Evolutionary conservation across 768 basidiomycete species (phyloP).

Genomic region (Suillus alpinus): DNA sequence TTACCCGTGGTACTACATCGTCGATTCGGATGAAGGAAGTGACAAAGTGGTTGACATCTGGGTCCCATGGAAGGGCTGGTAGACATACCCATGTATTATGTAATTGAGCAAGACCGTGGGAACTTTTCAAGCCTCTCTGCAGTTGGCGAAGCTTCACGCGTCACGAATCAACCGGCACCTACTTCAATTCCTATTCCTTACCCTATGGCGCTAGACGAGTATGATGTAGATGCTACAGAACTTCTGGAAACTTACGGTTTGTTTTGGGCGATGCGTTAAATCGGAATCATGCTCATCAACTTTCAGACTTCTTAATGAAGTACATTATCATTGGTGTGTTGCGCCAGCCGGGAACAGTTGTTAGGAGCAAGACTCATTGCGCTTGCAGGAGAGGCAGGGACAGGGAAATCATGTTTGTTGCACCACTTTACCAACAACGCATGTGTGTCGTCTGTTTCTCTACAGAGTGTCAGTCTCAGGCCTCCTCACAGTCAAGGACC

Average conservation of each 20-base stretch:
- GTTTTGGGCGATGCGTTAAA: slow-evolving; percentile 12
- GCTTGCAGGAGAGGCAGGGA: slow-evolving; percentile 84
- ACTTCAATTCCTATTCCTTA: slow-evolving; percentile 12
- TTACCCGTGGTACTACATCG: slow-evolving; percentile 81
- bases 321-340: slow-evolving; percentile 89
- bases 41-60: slow-evolving; percentile 72
- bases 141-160: neutral
- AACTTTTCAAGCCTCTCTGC: neutral
- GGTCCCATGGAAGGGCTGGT: slow-evolving; percentile 94
- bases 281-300: slow-evolving; percentile 14
- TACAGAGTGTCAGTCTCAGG: slow-evolving; percentile 5
- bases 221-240: slow-evolving; percentile 83
- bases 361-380: slow-evolving; percentile 5
- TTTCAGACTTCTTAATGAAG: slow-evolving; percentile 95
- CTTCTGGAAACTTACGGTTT: slow-evolving; percentile 91
- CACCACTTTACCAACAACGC: slow-evolving; percentile 96
- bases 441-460: slow-evolving; percentile 55
- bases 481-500: slow-evolving; percentile 77
- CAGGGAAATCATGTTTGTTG: slow-evolving; percentile 94
- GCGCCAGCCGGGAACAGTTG: slow-evolving; percentile 5
- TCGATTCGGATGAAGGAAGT: slow-evolving; percentile 58
- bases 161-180: neutral
- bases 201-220: slow-evolving; percentile 62
- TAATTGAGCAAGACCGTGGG: neutral
- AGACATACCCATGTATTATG: neutral